A percentile compares a stretch with the other conserved stretches of the same genome.
phyloP scores from a whole-genome alignment of 371 early-diverging fungal species.

The Mortierella sp. region DNA sequence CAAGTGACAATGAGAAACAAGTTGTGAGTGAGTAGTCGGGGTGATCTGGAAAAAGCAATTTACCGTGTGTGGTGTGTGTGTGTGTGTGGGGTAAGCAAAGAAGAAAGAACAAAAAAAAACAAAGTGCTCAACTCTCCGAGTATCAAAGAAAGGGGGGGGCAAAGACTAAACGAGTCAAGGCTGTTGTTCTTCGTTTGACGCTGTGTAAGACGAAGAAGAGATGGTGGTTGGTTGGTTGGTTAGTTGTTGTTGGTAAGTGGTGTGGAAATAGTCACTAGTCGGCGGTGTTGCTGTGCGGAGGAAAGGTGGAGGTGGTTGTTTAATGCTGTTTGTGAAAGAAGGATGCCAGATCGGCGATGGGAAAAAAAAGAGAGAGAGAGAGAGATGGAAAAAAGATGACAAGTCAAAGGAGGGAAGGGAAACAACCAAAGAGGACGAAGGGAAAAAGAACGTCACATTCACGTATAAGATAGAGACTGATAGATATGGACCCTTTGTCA shows the following conservation, averaged over 20 bases:
- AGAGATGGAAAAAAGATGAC: background rate
- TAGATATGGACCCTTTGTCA: no score
- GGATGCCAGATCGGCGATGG: background rate
- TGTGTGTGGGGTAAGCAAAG: background rate
- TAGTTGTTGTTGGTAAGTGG: background rate
- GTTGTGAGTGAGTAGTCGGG: background rate
- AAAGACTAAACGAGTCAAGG: background rate
- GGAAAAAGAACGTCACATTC: background rate
- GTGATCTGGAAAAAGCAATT: background rate
- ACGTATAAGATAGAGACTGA: background rate
- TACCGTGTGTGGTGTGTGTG: background rate
- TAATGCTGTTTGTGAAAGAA: background rate
- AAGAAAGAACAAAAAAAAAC: background rate
- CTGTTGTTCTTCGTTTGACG: no score
- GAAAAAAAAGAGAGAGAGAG: slow-evolving; percentile 4
- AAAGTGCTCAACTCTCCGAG: background rate
- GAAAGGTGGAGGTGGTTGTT: background rate
- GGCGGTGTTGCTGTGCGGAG: background rate
- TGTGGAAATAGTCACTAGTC: background rate
- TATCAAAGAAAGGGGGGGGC: background rate
- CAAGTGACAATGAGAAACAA: background rate
- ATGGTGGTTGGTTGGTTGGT: background rate
- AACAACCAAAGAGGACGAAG: background rate
- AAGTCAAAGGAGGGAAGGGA: background rate
- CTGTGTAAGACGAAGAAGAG: background rate